Evolutionary conservation across 768 basidiomycete species (phyloP), one percentile per base, ranked within the genome.

Genomic region (Podaxis sp.): DNA sequence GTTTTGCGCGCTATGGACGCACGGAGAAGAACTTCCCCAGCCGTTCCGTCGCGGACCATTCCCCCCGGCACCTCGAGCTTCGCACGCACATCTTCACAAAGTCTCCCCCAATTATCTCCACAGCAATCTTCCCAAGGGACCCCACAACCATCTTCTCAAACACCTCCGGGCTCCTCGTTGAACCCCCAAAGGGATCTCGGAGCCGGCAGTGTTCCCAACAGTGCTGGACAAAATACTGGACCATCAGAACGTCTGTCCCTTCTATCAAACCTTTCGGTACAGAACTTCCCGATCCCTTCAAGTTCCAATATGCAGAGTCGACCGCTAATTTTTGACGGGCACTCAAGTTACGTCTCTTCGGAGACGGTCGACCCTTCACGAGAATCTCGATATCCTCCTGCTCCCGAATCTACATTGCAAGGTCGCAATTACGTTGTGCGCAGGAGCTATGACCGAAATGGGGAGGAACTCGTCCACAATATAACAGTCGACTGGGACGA

Each of bases 251-350:
- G 78, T 56, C 69, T 80, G 4, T 80, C 79, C 17, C 64, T 78
- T 51, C 68, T 81, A 37, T 80, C 80, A 17, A 78, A 76, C 66
- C 70, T 80, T 48, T 76, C 77, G 10, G 72, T 80, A 4, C 75
- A 77, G 50, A 80, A 78, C 60, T 62, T 79, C 22, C 58, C 76
- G 13, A 77, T 75, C 11, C 78, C 78, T 12, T 64, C 69, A 12
- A 75, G 77, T 5, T 70, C 72, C 26, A 58, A 68, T 22, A 60
- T 71, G 20, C 48, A 58, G 38, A 52, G 69, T n/a, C 72, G 74
- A 6, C 73, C 76, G 40, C 70, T 80, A 10, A 67, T 80, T 12
- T 80, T 80, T 57, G 77, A 79, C 26, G 80, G 80, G 64, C 79
- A 78, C 4, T 62, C 70, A 12, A 79, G 76, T 64, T 76, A 76